Conservation (phyloP, 148 eudicot species). For the Amaranthus palmeri region DNA sequence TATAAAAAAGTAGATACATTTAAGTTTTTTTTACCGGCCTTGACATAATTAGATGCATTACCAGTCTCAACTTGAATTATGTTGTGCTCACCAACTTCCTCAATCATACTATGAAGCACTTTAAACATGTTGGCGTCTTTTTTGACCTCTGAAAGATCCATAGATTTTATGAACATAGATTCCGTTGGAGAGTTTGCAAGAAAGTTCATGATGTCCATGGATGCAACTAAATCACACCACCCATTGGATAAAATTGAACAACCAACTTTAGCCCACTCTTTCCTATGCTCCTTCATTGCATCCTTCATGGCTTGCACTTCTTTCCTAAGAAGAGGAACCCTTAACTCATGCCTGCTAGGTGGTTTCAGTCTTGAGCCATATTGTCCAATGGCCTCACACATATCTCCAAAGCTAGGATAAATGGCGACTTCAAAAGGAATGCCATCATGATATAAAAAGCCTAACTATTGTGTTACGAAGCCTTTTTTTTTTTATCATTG, state of each 20-base stretch:
- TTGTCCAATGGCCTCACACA: conserved; percentile 6
- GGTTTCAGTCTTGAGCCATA: conserved; percentile 11
- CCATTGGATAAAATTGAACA: conserved; percentile 15
- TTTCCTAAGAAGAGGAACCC: conserved; percentile 9
- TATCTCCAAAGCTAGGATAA: conserved; percentile 10
- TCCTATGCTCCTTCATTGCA: not conserved
- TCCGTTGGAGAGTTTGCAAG: conserved; percentile 5
- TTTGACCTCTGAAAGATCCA: conserved; percentile 10
- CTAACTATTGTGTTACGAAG: not conserved
- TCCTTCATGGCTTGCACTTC: not conserved
- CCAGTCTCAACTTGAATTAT: conserved; percentile 15
- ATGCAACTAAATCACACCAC: conserved; percentile 10
- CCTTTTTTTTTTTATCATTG: not conserved
- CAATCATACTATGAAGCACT: conserved; percentile 7
- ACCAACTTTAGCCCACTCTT: conserved; percentile 1
- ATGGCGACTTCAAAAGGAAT: conserved; percentile 13
- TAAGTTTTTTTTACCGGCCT: conserved; percentile 8
- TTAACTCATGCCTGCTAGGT: conserved; percentile 11
- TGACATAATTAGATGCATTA: conserved; percentile 16
- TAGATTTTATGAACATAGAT: conserved; percentile 8
- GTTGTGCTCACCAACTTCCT: conserved; percentile 15
- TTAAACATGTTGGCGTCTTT: conserved; percentile 10
- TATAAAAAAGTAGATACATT: not conserved
- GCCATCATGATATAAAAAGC: conserved; percentile 14
- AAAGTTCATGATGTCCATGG: conserved; percentile 8